Evolutionary conservation across 768 basidiomycete genomes (phyloP).

Genomic region (Suillus ampliporus): DNA sequence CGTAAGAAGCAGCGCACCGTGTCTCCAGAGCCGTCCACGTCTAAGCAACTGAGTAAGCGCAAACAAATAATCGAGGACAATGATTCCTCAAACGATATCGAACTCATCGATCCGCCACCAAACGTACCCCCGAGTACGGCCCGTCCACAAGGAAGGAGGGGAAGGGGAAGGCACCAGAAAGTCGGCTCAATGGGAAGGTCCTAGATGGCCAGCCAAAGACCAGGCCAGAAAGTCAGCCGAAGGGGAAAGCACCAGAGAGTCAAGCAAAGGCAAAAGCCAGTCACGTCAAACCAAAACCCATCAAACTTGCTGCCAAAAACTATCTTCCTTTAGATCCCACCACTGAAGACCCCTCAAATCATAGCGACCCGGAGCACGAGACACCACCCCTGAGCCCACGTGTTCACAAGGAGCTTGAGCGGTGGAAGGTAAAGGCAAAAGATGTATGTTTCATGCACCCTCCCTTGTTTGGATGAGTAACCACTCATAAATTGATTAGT

Average conservation of each 20-base stretch:
- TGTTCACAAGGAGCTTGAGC: slow-evolving; percentile 31
- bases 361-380: not conserved
- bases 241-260: slow-evolving; percentile 8
- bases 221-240: slow-evolving; percentile 13
- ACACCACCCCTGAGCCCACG: not conserved
- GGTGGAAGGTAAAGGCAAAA: slow-evolving; percentile 37
- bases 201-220: slow-evolving; percentile 13
- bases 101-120: slow-evolving; percentile 13
- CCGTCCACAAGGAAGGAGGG: slow-evolving; percentile 7
- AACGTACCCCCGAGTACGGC: slow-evolving; percentile 19
- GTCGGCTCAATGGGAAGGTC: not conserved
- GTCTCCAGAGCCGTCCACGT: slow-evolving; percentile 22
- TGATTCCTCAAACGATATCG: slow-evolving; percentile 9
- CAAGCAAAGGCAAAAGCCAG: not conserved
- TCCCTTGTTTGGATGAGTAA: slow-evolving; percentile 1
- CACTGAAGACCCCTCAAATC: not conserved
- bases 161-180: slow-evolving; percentile 19
- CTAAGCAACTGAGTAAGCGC: slow-evolving; percentile 18
- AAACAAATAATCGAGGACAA: slow-evolving; percentile 1
- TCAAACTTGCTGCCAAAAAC: slow-evolving; percentile 9
- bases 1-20: slow-evolving; percentile 26
- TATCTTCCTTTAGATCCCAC: slow-evolving; percentile 21
- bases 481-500: slow-evolving; percentile 19
- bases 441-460: slow-evolving; percentile 21
- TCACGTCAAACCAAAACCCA: slow-evolving; percentile 5